Evolutionary conservation across 192 early-diverging fungal species (phyloP).

Genomic region (Mortierella claussenii): DNA sequence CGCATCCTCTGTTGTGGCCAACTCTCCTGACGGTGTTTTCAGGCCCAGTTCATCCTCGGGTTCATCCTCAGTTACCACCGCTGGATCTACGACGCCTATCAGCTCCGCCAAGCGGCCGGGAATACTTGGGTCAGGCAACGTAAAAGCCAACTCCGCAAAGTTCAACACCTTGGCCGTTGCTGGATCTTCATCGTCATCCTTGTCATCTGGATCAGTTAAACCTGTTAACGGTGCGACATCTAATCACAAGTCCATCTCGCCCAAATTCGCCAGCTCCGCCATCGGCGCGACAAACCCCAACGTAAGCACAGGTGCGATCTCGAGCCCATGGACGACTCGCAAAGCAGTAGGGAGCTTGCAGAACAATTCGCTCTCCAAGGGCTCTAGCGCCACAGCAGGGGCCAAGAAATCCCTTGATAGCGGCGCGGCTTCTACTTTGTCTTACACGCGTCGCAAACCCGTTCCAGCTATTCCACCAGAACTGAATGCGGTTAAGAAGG

Average conservation of each 20-base stretch:
- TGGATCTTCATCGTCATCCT: too few species aligned
- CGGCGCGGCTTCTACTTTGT: neutral
- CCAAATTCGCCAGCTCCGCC: slow-evolving; percentile 2
- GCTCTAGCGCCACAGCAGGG: neutral
- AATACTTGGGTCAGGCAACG: slow-evolving; percentile 18
- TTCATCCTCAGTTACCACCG: too few species aligned
- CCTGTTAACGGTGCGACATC: neutral
- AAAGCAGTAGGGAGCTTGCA: slow-evolving; percentile 18
- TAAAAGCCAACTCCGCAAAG: slow-evolving; percentile 30
- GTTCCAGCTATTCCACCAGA: slow-evolving; percentile 1
- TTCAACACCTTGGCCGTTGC: slow-evolving; percentile 17
- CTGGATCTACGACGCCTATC: too few species aligned
- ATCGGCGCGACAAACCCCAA: neutral
- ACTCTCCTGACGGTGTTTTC: slow-evolving; percentile 9
- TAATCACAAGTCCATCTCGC: neutral
- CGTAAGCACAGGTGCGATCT: too few species aligned
- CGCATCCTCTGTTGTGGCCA: neutral
- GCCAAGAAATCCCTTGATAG: too few species aligned
- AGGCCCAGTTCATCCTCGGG: slow-evolving; percentile 4
- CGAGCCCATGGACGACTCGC: slow-evolving; percentile 33
- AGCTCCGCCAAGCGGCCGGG: neutral
- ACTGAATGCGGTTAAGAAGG: slow-evolving; percentile 15
- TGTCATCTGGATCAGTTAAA: too few species aligned
- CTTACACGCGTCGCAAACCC: neutral
- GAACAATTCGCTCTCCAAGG: slow-evolving; percentile 14